Base-by-base conservation (phyloP, 257 asterid genomes). In the Schizonepeta tenuifolia region DNA sequence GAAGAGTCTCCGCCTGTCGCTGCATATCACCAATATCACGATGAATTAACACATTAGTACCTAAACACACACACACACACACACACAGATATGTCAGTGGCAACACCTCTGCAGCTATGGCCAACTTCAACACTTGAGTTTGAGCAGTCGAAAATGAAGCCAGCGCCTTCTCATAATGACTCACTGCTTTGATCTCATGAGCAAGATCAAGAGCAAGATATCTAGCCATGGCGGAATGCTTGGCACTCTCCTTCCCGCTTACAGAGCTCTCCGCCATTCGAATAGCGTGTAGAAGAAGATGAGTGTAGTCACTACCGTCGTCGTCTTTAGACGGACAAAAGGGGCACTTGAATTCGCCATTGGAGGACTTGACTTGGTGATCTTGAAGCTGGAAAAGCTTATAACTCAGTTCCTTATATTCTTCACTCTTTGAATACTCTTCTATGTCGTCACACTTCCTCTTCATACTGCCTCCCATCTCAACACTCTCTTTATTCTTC, bases 181-280 rank as follows among this genome's bases (percentile, higher is more conserved):
- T 35, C 9, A 35, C 20, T 6, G 60, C 21, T 26, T 50, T 11
- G 18, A 7, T 71, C 15, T 75, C 47, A 21, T 7, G 1, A 3
- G 55, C 75, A 13, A 56, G 55, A 44, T 69, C 79, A 13, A 33
- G 4, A 9, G 17, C 80, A 21, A 76, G 33, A 67, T 36, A 76
- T 6, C 55, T 54, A n/a, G 75, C 80, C 41, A 69, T 22, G 6
- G 74, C 68, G 5, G 21, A 17, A 17, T 70, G 75, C 49, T 70
- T 58, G 3, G 49, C 49, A 3, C 59, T 70, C 47, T 70, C 59
- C 67, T 38, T 68, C 7, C 33, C 61, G 14, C 54, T 20, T 7
- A 28, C 11, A 21, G 38, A 35, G 54, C 24, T 54, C 41, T 28
- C 67, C 4, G 58, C 46, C 51, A 57, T 49, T 43, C 15, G 59